Base-by-base conservation (phyloP, 306 rosid genomes). In the Quercus suber region DNA sequence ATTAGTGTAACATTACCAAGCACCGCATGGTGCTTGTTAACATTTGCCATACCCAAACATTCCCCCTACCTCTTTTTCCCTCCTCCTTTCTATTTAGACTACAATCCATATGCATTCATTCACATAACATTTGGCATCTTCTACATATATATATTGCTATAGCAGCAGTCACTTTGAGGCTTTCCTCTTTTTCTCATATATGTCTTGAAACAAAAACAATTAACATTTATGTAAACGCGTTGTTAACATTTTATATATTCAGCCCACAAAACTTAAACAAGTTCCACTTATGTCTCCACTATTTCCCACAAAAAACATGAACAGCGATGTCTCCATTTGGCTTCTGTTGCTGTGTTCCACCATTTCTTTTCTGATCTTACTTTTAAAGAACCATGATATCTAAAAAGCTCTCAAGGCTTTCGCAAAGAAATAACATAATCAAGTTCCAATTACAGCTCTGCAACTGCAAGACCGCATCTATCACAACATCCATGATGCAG, bases 1-100 rank as follows among this genome's bases (percentile, higher is more conserved):
- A 5, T 35, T 35, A 35, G 2, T 35, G 2, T 2, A 35, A 35
- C 8, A 5, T 35, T 33, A 33, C 5, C 37, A 33, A 5, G 2
- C 6, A 33, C 8, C 0, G 0, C 0, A 0, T 0, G 0, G 7
- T 33, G 0, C 7, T 33, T 0, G 37, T 33, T 33, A 33, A 33
- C 8, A 33, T 33, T 5, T 5, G 2, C 51, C 51, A 43, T 3
- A 45, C 52, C 41, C 41, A 35, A 35, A 35, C 4, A 45, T 45
- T 45, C 52, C 52, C 5, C 52, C 53, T 49, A 5, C 2, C 41
- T 5, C 41, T 43, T 11, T 43, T 43, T 43, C 13, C 51, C 13
- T 43, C 14, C 14, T 43, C 15, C 53, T 49, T 49, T 59, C 25
- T 59, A 7, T 58, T 1, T 21, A 11, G 31, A 20, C 45, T 30